Evolutionary conservation across 1,284 basidiomycete species (phyloP).

Genomic region (Papiliotrema nemorosa): DNA sequence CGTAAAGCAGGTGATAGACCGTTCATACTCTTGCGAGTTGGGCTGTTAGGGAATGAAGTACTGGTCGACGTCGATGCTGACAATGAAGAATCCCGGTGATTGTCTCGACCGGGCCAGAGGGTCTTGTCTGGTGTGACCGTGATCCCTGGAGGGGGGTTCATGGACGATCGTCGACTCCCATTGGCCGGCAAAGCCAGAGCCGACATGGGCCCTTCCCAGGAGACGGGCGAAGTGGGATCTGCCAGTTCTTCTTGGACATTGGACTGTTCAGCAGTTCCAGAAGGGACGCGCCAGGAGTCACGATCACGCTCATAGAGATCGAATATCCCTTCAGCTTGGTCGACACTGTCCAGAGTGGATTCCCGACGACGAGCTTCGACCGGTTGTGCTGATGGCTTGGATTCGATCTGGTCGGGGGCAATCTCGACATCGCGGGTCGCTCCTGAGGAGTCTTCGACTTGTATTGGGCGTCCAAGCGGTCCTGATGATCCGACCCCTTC

Average conservation of each 20-base stretch:
- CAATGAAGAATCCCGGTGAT: not conserved
- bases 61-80: not conserved
- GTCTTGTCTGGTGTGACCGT: not conserved
- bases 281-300: slow-evolving; percentile 9
- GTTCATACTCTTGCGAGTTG: slow-evolving; percentile 1
- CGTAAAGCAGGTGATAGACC: not conserved
- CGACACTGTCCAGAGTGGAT: slow-evolving; percentile 18
- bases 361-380: slow-evolving; percentile 6
- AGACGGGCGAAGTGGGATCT: not conserved
- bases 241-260: not conserved
- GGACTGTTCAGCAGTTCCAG: not conserved
- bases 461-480: too few species aligned
- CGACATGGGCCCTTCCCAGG: slow-evolving; percentile 13
- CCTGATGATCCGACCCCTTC: too few species aligned
- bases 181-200: not conserved
- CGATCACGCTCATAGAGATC: slow-evolving; percentile 21
- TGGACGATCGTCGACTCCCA: not conserved
- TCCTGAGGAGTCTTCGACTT: too few species aligned
- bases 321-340: slow-evolving; percentile 28
- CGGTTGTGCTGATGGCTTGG: not conserved
- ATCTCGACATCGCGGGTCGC: too few species aligned
- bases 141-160: not conserved
- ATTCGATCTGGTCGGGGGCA: too few species aligned
- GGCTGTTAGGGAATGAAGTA: not conserved
- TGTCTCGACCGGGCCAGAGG: not conserved